Evolutionary conservation across 2,329 filamentous ascomycete species (phyloP), one percentile per base, ranked within the genome.

Genomic region (Basipetospora sp.): DNA sequence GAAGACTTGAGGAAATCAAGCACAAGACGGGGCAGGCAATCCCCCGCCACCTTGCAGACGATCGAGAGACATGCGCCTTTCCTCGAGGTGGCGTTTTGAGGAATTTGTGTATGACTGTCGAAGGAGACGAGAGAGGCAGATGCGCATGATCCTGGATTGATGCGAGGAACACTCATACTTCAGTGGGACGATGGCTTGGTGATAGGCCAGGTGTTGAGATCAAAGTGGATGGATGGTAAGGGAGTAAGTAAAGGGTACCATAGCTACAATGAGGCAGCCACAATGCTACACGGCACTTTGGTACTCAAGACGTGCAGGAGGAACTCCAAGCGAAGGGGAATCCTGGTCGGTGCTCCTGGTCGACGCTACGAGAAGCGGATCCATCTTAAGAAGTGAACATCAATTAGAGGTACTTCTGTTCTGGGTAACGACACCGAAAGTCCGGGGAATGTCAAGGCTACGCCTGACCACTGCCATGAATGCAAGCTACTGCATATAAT

Each of bases 161-260:
- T 57, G 42, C 46, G 47, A 4, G 40, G 41, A 5, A 57, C 56
- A 52, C 41, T 57, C 16, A 38, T 19, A 29, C 54, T 52, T 20
- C 42, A 42, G 13, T 50, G 50, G 1, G 47, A 52, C 36, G 45
- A 53, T 8, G 45, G 54, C 36, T 44, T 45, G 14, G 50, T 51
- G 15, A 47, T 44, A 15, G 41, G 51, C 10, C 44, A 52, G 31
- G 48, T 58, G 3, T 41, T 57, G 5, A 34, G 35, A 36, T 57
- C 51, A 1, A 47, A 55, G 20, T 57, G 53, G 54, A 55, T 57
- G 48, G 44, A 48, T 1, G 54, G 52, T 20, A 57, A 53, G 54
- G 50, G 14, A 16, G 16, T 31, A 13, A 14, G 14, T 9, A 5
- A 31, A 16, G 16, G 16, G n/a, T 8, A 17, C 14, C 18, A 17